Evolutionary conservation across 495 filamentous ascomycete genomes (phyloP).

Genomic region (Aspergillus panamensis): DNA sequence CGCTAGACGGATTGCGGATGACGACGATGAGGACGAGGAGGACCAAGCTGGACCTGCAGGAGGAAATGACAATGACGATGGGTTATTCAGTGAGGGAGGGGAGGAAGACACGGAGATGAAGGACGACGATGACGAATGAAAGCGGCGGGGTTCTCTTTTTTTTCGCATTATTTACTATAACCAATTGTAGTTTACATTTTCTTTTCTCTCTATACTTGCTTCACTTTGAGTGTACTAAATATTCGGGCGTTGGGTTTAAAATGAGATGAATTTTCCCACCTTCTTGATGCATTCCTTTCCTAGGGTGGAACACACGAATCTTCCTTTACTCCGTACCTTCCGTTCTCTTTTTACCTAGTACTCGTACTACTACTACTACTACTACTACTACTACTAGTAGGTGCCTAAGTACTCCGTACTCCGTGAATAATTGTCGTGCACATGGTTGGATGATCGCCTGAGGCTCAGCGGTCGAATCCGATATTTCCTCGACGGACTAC

Average conservation of each 20-base stretch:
- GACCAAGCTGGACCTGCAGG: constrained; percentile 14
- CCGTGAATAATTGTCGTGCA: background rate
- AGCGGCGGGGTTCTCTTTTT: background rate
- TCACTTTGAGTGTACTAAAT: constrained; percentile 1
- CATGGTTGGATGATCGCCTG: background rate
- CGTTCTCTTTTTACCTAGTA: background rate
- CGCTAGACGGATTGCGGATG: constrained; percentile 41
- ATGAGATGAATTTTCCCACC: background rate
- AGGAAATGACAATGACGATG: constrained; percentile 21
- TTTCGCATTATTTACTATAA: background rate
- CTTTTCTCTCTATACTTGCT: background rate
- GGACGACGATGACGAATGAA: constrained; percentile 18
- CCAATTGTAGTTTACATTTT: constrained; percentile 7
- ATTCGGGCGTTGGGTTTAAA: constrained; percentile 3
- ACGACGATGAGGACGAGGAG: constrained; percentile 44
- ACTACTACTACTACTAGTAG: too few species aligned
- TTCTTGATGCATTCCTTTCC: background rate
- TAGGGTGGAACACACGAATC: too few species aligned
- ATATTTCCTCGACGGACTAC: background rate
- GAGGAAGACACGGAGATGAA: constrained; percentile 27
- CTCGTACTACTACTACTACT: background rate
- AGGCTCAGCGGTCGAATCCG: background rate
- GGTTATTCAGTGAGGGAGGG: constrained; percentile 21
- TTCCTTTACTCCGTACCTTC: too few species aligned
- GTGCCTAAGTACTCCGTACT: too few species aligned